Evolutionary conservation across 1,139 yeast genomes (phyloP).

Genomic region (Taphrina flavorubra): DNA sequence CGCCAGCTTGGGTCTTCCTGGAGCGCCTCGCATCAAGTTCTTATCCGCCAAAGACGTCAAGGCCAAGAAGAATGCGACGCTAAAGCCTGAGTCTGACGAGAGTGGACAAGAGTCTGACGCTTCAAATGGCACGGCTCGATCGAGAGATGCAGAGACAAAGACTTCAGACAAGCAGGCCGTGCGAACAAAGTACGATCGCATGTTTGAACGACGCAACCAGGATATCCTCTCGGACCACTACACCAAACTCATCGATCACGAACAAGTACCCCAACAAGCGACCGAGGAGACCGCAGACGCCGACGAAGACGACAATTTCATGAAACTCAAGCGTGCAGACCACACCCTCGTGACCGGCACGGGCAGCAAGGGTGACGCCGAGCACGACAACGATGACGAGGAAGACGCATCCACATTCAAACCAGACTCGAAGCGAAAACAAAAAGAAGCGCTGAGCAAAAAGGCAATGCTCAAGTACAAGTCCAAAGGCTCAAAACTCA

Average conservation of each 20-base stretch:
- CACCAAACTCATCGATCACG: slow-evolving; percentile 59
- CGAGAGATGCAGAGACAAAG: slow-evolving; percentile 56
- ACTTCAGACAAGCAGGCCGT: slow-evolving; percentile 53
- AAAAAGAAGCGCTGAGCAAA: slow-evolving; percentile 84
- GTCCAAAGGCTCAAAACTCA: slow-evolving; percentile 70
- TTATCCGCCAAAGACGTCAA: slow-evolving; percentile 60
- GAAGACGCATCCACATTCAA: no score
- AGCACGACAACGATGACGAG: slow-evolving; percentile 20
- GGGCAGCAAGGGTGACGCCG: no score
- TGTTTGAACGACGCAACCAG: slow-evolving; percentile 95
- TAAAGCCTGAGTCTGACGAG: slow-evolving; percentile 58
- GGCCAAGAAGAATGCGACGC: slow-evolving; percentile 80
- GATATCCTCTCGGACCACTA: slow-evolving; percentile 89
- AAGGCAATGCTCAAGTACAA: slow-evolving; percentile 72
- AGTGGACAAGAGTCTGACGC: slow-evolving; percentile 59
- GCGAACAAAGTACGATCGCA: slow-evolving; percentile 88
- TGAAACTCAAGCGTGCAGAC: slow-evolving; percentile 69
- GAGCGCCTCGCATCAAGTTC: slow-evolving; percentile 90
- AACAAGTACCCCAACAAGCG: slow-evolving; percentile 49
- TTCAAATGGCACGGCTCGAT: background rate
- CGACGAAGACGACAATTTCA: slow-evolving; percentile 75
- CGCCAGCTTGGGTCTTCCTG: slow-evolving; percentile 86
- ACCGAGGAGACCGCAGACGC: slow-evolving; percentile 50
- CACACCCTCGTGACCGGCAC: background rate
- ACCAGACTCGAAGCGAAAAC: slow-evolving; percentile 77